Evolutionary conservation across 148 eudicot genomes (phyloP).

Genomic region (Rhododendron griersonianum): DNA sequence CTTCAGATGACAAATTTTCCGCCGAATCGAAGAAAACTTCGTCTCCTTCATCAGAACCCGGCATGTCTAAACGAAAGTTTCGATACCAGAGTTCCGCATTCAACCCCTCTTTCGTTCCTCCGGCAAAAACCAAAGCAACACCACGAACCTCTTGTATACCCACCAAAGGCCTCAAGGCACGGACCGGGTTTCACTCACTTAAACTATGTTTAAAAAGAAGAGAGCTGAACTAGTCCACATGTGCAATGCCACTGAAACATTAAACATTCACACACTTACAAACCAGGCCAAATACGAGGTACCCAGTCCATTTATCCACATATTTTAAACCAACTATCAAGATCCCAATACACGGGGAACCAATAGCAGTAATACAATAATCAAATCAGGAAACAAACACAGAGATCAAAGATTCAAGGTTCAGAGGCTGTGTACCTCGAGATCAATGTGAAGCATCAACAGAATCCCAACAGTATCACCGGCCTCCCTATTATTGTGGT

Average conservation of each 20-base stretch:
- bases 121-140: not conserved
- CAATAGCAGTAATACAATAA: constrained; percentile 2
- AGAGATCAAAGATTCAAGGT: constrained; percentile 16
- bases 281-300: not conserved
- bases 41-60: constrained; percentile 33
- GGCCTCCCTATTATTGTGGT: constrained; percentile 64
- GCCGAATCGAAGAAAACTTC: constrained; percentile 59
- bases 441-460: constrained; percentile 20
- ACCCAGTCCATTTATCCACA: not conserved
- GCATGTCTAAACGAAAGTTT: constrained; percentile 27
- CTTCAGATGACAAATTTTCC: constrained; percentile 35
- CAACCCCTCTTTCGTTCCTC: constrained; percentile 16
- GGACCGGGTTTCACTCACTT: constrained; percentile 25
- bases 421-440: constrained; percentile 34
- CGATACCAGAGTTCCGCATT: constrained; percentile 25
- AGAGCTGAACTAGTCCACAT: constrained; percentile 9
- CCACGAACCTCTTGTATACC: constrained; percentile 14
- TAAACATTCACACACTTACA: not conserved
- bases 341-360: constrained; percentile 10
- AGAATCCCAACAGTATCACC: constrained; percentile 40
- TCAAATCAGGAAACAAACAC: constrained; percentile 10
- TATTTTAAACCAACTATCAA: constrained; percentile 10
- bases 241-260: constrained; percentile 18
- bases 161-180: constrained; percentile 12
- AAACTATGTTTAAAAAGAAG: not conserved